phyloP scores from a whole-genome alignment of 305 asterid genomes.

The Withania somnifera region DNA sequence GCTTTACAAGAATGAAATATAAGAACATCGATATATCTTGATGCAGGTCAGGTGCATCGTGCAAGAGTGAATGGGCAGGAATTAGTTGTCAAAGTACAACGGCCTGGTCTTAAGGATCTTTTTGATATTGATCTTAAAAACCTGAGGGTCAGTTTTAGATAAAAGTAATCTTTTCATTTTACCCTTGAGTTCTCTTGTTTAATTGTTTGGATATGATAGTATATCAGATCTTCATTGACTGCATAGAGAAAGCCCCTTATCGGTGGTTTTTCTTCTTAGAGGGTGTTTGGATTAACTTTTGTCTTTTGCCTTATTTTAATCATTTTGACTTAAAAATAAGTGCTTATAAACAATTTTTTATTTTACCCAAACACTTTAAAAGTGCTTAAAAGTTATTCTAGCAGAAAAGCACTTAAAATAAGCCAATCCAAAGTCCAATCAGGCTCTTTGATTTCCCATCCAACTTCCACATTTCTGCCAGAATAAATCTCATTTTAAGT shows the following conservation, averaged over 20 bases:
- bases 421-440: no score
- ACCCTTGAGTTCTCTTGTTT: neutral
- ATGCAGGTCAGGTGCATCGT: constrained; percentile 87
- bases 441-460: no score
- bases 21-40: neutral
- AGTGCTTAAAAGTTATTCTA: no score
- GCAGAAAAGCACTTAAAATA: no score
- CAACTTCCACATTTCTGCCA: neutral
- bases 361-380: no score
- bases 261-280: neutral
- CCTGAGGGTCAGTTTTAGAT: constrained; percentile 49
- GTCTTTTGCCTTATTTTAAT: no score
- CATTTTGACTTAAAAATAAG: no score
- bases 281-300: no score
- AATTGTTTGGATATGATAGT: neutral
- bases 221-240: neutral
- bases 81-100: constrained; percentile 70
- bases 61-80: constrained; percentile 61
- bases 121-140: constrained; percentile 82
- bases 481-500: neutral
- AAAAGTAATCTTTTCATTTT: neutral
- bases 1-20: neutral
- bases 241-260: neutral
- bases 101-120: constrained; percentile 82
- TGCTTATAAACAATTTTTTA: no score